Evolutionary conservation across 2,329 filamentous ascomycete genomes (phyloP), one percentile per base, ranked within the genome.

Genomic region (Penicillium sp.): DNA sequence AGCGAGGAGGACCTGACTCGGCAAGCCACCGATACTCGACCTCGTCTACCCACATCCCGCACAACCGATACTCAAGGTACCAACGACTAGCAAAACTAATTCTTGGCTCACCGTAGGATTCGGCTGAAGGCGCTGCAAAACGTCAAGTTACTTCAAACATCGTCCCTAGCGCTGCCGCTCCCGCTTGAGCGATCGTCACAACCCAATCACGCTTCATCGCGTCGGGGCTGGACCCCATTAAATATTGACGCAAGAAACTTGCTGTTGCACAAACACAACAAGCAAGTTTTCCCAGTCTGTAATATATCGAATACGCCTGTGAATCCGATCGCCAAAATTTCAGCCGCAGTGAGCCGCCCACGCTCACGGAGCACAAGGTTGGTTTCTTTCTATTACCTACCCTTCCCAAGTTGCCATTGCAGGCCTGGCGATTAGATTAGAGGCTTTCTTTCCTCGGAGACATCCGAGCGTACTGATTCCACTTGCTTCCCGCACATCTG

Each of bases 331-430:
- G 13, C 39, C 29, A 58, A 61, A 58, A 55, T 52, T 58, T 59
- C 51, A 45, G 30, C 49, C 20, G 29, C 46, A 46, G 52, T 51
- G 59, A 60, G 51, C 52, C 46, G 57, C 33, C 32, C 55, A 49
- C 49, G 52, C 52, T 63, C 59, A 46, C 54, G 54, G 49, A 65
- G 60, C 63, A 64, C 62, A 67, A 72, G 69, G 69, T 72, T 69
- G 65, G 69, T 73, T 59, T 33, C 64, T 60, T 54, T 58, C 50
- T 29, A 8, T 20, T 13, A 40, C 51, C 51, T 43, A 56, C 60
- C 52, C 57, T 54, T 53, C 54, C 30, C 21, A 40, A 15, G 36
- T 26, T 51, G 56, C 55, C 41, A n/a, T 46, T 52, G 46, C 49
- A 53, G 48, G 43, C 8, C 39, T 50, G 50, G 43, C 48, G 49